Base-by-base conservation (phyloP, 495 filamentous ascomycete species). In the Clohesyomyces aquaticus region DNA sequence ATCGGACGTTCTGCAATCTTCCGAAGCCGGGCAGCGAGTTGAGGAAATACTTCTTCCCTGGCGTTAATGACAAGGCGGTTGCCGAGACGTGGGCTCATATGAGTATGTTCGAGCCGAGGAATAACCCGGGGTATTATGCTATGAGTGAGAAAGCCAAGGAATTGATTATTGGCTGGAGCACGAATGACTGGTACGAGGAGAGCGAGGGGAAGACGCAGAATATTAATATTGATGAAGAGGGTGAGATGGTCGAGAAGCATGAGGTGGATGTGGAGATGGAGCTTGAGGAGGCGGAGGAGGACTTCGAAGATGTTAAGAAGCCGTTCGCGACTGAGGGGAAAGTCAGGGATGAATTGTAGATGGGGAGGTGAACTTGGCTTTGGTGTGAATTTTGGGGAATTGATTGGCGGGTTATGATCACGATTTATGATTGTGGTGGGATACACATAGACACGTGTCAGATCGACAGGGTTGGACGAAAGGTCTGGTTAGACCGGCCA, bases 71-170 rank as follows among this genome's bases (percentile, higher is more conserved):
- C 61, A 84, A 82, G 71, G 90, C 88, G 1, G 76, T 61, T 26
- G 91, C 96, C 60, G 94, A 98, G 77, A 84, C 85, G 8, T 77
- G 78, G 64, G 93, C 95, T 12, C 94, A 98, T 78, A 87, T 89
- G 77, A 83, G 82, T 50, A 96, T 98, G 91, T 98, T 98, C 67
- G 78, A 84, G 55, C 83, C 87, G 6, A 87, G 83, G 68, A 82
- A 89, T 41, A 96, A 98, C 72, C 88, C 91, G 11, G 89, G 84
- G 14, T 96, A 91, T 67, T 81, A 84, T 65, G 80, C 77, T 29
- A 78, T 98, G 73, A 77, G 85, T 8, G 80, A 84, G 42, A 74
- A 87, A 56, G 86, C 91, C 27, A 88, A 84, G 72, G 81, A 85
- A 51, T 75, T 86, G 68, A 79, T 91, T 48, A 77, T 78, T 0